Base-by-base conservation (phyloP, 345 rosid species). In the Odontarrhena argentea region DNA sequence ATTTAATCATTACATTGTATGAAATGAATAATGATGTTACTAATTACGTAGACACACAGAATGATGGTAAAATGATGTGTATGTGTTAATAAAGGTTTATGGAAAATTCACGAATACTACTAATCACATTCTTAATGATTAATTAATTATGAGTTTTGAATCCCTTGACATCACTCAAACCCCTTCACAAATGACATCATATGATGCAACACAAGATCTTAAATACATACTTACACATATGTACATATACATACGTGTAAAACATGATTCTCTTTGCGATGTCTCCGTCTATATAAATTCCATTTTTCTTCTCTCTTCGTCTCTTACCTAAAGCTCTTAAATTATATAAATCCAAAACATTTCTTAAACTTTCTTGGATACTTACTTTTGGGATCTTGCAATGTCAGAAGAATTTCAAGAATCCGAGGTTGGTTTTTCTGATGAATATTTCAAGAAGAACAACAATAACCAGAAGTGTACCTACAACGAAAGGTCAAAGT, bases 401-500 rank as follows among this genome's bases (percentile, higher is more conserved):
- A 81, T 81, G 87, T 86, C 77, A 10, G 86, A 83, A 36, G 91
- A 83, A 52, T 78, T 83, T 47, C 77, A 83, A 30, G 87, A 85
- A 75, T 83, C 91, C 52, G 87, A 85, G 7, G 55, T 83, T 0
- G 67, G 57, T 3, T 83, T 85, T 70, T 58, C 83, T 14, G 87
- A 77, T 54, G 63, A 60, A 37, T 38, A 42, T 55, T 55, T 41
- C 66, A 49, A 15, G 37, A 37, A 6, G 6, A 12, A 41, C 61
- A 40, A 35, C 36, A 40, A 35, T 24, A 18, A 6, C 57, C 15
- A 15, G 24, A 38, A 37, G 7, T 12, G 12, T 35, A 55, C 11
- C 55, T 42, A 49, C 30, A 10, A 35, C 34, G 60, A 40, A 68
- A 47, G 6, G 10, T 6, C 6, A 35, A 38, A 47, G 49, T 44